Percentiles rank a stretch among this genome's conserved stretches.
Evolutionary conservation across 805 yeast genomes (phyloP).

Genomic region (Saccharomycopsis lassenensis): DNA sequence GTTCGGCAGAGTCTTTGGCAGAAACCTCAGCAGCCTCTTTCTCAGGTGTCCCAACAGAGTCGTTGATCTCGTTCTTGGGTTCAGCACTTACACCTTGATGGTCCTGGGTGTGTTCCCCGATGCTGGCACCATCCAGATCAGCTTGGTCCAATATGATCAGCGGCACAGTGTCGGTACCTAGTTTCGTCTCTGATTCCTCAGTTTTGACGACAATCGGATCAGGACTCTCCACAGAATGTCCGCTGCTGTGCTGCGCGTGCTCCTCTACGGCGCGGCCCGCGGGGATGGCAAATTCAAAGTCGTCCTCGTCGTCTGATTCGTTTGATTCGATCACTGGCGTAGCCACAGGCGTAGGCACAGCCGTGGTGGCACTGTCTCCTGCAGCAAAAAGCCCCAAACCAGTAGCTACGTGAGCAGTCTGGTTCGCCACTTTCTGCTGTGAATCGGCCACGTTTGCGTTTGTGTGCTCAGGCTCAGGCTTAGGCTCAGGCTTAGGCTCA

Average conservation of each 20-base stretch:
- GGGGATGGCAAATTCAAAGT: neutral
- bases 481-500: neutral
- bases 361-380: neutral
- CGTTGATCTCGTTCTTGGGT: neutral
- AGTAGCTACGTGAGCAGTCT: neutral
- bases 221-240: neutral
- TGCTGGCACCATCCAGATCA: neutral
- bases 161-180: no score
- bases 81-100: neutral
- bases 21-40: neutral
- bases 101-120: neutral
- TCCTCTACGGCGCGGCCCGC: neutral
- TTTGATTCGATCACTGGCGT: neutral
- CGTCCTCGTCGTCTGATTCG: neutral
- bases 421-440: neutral
- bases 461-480: neutral
- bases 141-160: neutral
- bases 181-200: no score
- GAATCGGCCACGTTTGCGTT: neutral
- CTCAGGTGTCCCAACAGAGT: neutral
- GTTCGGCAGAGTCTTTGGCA: neutral
- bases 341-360: neutral
- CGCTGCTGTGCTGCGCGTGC: neutral
- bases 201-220: neutral
- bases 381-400: neutral